A percentile compares a stretch with the other conserved stretches of the same genome.
Conservation (phyloP, 306 rosid species). For the Lathyrus oleraceus region DNA sequence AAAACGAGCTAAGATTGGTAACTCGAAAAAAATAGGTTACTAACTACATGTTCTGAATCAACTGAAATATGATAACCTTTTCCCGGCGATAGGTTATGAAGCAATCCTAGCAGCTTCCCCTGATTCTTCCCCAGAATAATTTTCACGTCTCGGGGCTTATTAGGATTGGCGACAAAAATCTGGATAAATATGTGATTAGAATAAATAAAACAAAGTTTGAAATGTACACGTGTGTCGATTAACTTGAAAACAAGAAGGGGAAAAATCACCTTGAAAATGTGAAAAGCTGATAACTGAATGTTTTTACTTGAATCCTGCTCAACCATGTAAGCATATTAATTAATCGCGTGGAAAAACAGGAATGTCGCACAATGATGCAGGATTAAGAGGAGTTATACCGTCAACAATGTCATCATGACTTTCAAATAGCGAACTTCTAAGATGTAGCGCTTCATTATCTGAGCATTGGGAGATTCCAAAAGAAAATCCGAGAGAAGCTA, state of each 20-base stretch:
- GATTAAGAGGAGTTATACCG: slow-evolving; percentile 54
- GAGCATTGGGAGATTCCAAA: slow-evolving; percentile 82
- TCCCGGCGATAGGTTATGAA: slow-evolving; percentile 70
- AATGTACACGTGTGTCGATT: background rate
- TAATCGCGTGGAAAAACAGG: background rate
- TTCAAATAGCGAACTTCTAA: slow-evolving; percentile 79
- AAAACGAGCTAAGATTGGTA: background rate
- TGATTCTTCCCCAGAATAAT: slow-evolving; percentile 73
- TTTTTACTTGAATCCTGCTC: slow-evolving; percentile 95
- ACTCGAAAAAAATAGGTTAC: background rate
- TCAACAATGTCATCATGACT: slow-evolving; percentile 85
- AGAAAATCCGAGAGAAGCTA: slow-evolving; percentile 93
- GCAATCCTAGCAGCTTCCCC: slow-evolving; percentile 77
- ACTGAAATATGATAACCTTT: slow-evolving; percentile 59
- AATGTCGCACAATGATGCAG: slow-evolving; percentile 13
- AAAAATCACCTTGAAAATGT: slow-evolving; percentile 86
- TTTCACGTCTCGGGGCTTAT: slow-evolving; percentile 79
- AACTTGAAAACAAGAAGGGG: slow-evolving; percentile 12
- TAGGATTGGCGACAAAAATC: slow-evolving; percentile 96
- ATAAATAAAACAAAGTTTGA: background rate
- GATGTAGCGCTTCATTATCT: slow-evolving; percentile 90
- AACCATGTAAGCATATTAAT: background rate
- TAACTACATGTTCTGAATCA: slow-evolving; percentile 15
- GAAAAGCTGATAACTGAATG: slow-evolving; percentile 88
- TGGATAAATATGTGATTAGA: slow-evolving; percentile 37